Conservation (phyloP, 2,329 filamentous ascomycete species). For the Geosmithia flava region DNA sequence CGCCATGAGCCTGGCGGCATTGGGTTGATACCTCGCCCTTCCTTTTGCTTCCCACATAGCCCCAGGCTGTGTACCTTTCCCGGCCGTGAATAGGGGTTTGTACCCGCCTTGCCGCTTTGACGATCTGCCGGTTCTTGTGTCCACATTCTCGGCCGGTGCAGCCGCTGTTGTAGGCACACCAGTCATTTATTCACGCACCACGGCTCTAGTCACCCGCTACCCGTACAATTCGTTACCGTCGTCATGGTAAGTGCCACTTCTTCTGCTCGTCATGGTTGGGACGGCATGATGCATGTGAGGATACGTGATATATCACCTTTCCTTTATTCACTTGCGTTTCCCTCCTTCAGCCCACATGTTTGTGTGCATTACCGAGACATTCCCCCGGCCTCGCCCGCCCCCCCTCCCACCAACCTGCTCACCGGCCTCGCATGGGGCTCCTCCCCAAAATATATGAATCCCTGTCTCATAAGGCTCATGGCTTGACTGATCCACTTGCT, state of each 20-base stretch:
- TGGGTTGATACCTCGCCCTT: conserved; percentile 14
- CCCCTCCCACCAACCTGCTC: conserved; percentile 5
- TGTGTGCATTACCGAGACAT: neutral
- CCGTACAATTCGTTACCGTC: conserved; percentile 21
- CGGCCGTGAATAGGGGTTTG: conserved; percentile 2
- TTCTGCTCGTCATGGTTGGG: conserved; percentile 18
- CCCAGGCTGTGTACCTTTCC: neutral
- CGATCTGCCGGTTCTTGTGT: conserved; percentile 19
- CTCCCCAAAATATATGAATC: conserved; percentile 5
- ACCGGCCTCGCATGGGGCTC: conserved; percentile 3
- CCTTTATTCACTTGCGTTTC: conserved; percentile 1
- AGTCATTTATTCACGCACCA: conserved; percentile 16
- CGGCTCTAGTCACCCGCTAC: conserved; percentile 21
- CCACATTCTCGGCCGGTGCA: conserved; percentile 18
- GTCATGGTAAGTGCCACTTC: conserved; percentile 34
- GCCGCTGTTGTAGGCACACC: conserved; percentile 22
- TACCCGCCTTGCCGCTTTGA: conserved; percentile 7
- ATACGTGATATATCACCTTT: conserved; percentile 26
- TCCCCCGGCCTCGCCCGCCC: neutral
- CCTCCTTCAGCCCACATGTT: neutral
- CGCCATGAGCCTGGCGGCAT: conserved; percentile 16
- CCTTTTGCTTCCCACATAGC: conserved; percentile 11
- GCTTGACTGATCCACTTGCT: conserved; percentile 21
- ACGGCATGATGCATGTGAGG: conserved; percentile 29
- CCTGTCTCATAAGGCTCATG: neutral